Conservation (phyloP, 345 rosid genomes). For the Alliaria petiolata region DNA sequence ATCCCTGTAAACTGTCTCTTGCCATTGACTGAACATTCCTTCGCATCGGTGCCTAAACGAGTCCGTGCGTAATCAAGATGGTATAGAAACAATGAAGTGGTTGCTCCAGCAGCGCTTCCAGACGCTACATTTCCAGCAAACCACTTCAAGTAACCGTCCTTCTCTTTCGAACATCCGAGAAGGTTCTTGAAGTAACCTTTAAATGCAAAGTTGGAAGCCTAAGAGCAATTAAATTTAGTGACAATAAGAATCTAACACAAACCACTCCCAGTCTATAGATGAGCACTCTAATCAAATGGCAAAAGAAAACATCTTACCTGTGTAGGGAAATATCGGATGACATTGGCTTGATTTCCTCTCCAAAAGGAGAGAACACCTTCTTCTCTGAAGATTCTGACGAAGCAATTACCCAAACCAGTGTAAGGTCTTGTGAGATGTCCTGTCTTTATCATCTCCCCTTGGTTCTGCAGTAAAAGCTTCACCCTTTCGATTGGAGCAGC, state of each 20-base stretch:
- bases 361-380: conserved; percentile 84
- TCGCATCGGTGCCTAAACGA: conserved; percentile 80
- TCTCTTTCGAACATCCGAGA: conserved; percentile 79
- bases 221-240: conserved; percentile 55
- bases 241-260: conserved; percentile 14
- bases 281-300: neutral
- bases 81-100: conserved; percentile 71
- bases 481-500: conserved; percentile 96
- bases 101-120: conserved; percentile 98
- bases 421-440: conserved; percentile 70
- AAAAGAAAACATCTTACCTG: conserved; percentile 43
- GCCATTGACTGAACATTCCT: conserved; percentile 49
- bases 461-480: conserved; percentile 89
- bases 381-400: conserved; percentile 65
- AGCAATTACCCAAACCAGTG: conserved; percentile 61
- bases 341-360: conserved; percentile 96
- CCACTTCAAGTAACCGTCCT: conserved; percentile 77
- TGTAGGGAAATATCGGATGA: conserved; percentile 87
- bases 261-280: neutral
- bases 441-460: conserved; percentile 84
- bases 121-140: conserved; percentile 88
- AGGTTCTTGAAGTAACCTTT: conserved; percentile 86
- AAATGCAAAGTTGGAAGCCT: conserved; percentile 98
- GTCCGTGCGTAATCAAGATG: conserved; percentile 93
- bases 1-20: conserved; percentile 76